Evolutionary conservation across 2,329 filamentous ascomycete species (phyloP), one percentile per base, ranked within the genome.

Genomic region (Sclerotinia trifoliorum): DNA sequence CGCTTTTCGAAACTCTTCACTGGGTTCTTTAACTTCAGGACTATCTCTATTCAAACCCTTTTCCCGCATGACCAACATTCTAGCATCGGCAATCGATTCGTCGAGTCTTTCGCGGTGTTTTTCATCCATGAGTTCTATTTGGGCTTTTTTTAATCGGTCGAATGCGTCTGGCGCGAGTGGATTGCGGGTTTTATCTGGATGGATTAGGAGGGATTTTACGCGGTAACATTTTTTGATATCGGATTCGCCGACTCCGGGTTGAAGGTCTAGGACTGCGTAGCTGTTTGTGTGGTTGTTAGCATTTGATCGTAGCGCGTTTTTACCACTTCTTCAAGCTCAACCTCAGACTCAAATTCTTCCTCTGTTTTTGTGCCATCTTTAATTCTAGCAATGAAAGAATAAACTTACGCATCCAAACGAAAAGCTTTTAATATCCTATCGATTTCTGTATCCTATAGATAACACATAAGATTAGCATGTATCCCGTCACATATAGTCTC

Each of bases 171-270:
- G 94, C 0, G 95, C 95, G 61, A 84, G 86, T 0, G 93, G 90
- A 78, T 99, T 98, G 77, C 89, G 89, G 68, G 95, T 97, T 80
- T 99, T 99, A 83, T 99, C 95, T 8, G 95, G 95, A 83, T 99
- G 95, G 82, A 99, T 98, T 61, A 99, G 88, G 68, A 99, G 89
- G n/a, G 95, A 99, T 80, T 97, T 98, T 76, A 93, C 94, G 83
- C 95, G 94, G 82, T 98, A 99, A 73, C 87, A 87, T 74, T 90
- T 83, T 81, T 97, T 98, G 84, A 99, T 98, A 81, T 98, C 95
- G 69, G 92, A 94, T 75, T 98, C 94, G 67, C 95, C 88, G 26
- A 98, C 93, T 77, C 95, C 95, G 4, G 95, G 95, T 79, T 97
- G 93, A 57, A 99, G 90, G 79, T 96, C 95, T 57, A 99, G 89